These are phyloP conservation scores for Chenopodium suecicum DNA, from an alignment of 148 eudicot genomes.

Conservation along the genomic window DNA sequence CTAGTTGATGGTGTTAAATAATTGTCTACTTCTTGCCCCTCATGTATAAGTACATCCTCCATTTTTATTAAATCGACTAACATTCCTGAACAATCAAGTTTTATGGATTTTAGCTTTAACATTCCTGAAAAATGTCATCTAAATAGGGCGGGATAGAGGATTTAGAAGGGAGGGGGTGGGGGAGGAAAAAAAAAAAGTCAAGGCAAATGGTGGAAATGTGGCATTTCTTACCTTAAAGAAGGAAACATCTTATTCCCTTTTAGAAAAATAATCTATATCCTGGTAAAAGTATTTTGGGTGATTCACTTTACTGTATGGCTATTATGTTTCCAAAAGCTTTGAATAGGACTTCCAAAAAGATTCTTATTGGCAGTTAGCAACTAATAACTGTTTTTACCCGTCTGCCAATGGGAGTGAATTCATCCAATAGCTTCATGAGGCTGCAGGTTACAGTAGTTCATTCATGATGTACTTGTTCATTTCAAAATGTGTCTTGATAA, in stretches of 20 bases:
- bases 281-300: neutral
- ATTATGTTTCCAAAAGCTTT: neutral
- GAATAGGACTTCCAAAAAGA: neutral
- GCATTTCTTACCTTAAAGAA: neutral
- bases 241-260: neutral
- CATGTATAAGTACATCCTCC: neutral
- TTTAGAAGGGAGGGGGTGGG: no score
- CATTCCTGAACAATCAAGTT: no score
- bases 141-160: no score
- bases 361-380: neutral
- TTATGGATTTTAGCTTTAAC: no score
- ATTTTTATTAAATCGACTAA: no score
- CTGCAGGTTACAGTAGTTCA: neutral
- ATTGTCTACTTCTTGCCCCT: neutral
- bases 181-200: no score
- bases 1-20: neutral
- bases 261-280: neutral
- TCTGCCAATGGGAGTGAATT: neutral
- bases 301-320: neutral
- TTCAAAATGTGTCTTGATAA: neutral
- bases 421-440: neutral
- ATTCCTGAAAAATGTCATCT: no score
- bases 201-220: no score
- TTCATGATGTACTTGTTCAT: neutral
- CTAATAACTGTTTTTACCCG: neutral